A percentile compares a stretch with the other conserved stretches of the same genome.
phyloP scores from a whole-genome alignment of 768 basidiomycete genomes.

The Pilatotrama ljubarskyi region DNA sequence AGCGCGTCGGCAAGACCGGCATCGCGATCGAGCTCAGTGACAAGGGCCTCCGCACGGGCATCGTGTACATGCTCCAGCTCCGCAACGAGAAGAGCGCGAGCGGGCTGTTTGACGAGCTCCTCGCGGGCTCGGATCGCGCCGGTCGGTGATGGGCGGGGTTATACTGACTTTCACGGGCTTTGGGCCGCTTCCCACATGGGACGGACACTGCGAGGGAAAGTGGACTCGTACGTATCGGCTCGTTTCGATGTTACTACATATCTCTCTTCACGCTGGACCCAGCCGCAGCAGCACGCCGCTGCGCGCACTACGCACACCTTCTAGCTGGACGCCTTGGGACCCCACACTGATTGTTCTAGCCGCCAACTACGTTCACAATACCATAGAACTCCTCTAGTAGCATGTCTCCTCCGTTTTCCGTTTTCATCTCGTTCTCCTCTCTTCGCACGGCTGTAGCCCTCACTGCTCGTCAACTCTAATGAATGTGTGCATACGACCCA shows the following conservation, averaged over 20 bases:
- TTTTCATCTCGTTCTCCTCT: neutral
- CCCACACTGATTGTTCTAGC: slow-evolving; percentile 5
- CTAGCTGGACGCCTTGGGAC: neutral
- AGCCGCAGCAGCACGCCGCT: neutral
- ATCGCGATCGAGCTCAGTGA: slow-evolving; percentile 96
- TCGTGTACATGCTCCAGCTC: slow-evolving; percentile 96
- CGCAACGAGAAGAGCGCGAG: slow-evolving; percentile 85
- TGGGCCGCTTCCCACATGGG: neutral
- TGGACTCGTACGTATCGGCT: neutral
- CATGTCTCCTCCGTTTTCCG: slow-evolving; percentile 13
- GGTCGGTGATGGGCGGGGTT: slow-evolving; percentile 1
- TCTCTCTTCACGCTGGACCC: neutral
- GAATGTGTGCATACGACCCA: neutral
- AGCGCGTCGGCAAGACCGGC: slow-evolving; percentile 98
- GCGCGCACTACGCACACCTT: slow-evolving; percentile 1
- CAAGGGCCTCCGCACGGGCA: slow-evolving; percentile 86
- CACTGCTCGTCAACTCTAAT: slow-evolving; percentile 16
- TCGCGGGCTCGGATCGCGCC: slow-evolving; percentile 83
- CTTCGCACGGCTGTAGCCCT: slow-evolving; percentile 18
- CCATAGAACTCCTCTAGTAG: slow-evolving; percentile 17
- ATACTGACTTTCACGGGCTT: too few relatives aligned
- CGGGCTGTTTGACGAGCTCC: slow-evolving; percentile 81
- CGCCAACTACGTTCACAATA: neutral
- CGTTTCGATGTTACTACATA: neutral
- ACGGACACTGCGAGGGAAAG: slow-evolving; percentile 5